Conservation (phyloP, 78 protist species). For the Planoprotostelium fungivorum region DNA sequence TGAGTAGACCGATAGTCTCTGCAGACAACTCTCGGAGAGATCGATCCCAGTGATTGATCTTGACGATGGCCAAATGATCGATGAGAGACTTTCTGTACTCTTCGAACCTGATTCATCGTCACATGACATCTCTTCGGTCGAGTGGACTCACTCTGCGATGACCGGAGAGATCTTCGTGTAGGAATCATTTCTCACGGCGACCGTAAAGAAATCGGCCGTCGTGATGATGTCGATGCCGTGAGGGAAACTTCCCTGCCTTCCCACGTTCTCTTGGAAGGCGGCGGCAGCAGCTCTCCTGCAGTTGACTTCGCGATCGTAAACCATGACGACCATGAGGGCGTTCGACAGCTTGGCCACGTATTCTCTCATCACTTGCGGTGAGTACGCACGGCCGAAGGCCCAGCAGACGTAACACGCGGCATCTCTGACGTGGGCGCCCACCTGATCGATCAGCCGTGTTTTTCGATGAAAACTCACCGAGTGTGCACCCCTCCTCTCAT, state of each 20-base stretch:
- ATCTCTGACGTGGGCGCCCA: conserved; percentile 95
- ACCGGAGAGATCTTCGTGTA: conserved; percentile 36
- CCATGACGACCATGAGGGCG: conserved; percentile 27
- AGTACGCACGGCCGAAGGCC: conserved; percentile 96
- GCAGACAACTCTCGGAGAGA: conserved; percentile 70
- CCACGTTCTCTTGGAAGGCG: conserved; percentile 95
- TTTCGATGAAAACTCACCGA: conserved; percentile 74
- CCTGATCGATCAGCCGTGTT: conserved; percentile 28
- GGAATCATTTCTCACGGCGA: conserved; percentile 65
- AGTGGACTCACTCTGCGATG: conserved; percentile 46
- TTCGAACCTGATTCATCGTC: neutral
- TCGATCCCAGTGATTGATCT: conserved; percentile 85
- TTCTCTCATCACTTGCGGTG: conserved; percentile 18
- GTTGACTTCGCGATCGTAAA: conserved; percentile 79
- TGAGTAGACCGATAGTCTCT: conserved; percentile 19
- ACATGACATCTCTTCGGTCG: neutral
- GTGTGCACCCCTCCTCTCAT: conserved; percentile 55
- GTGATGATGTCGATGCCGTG: conserved; percentile 91
- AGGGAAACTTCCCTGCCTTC: conserved; percentile 89
- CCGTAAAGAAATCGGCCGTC: conserved; percentile 84
- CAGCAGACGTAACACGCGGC: conserved; percentile 95
- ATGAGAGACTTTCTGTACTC: conserved; percentile 60
- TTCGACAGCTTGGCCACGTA: conserved; percentile 7
- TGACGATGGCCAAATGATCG: conserved; percentile 41
- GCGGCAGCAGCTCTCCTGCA: conserved; percentile 97